Evolutionary conservation across 108 stramenopile species (phyloP).

Genomic region (Fragilaria radians): DNA sequence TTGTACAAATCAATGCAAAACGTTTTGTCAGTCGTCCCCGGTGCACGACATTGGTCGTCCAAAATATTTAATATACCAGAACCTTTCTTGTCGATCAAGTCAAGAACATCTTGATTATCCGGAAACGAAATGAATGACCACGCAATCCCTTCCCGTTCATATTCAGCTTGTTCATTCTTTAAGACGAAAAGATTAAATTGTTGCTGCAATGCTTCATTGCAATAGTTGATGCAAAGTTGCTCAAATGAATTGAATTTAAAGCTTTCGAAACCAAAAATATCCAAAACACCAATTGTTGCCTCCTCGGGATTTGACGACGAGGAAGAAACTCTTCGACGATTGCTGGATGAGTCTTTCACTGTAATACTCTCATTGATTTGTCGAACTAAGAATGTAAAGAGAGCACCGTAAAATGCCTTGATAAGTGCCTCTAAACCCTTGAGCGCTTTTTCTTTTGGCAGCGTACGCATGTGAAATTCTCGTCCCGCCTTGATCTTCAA

Average conservation of each 20-base stretch:
- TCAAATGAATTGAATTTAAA: conserved; percentile 81
- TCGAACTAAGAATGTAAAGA: conserved; percentile 57
- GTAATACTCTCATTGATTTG: conserved; percentile 54
- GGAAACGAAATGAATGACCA: conserved; percentile 65
- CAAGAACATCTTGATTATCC: conserved; percentile 79
- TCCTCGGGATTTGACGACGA: not conserved
- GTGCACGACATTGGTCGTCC: conserved; percentile 52
- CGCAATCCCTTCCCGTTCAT: conserved; percentile 44
- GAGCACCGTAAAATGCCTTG: conserved; percentile 64
- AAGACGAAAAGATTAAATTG: conserved; percentile 60
- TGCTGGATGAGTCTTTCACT: conserved; percentile 16
- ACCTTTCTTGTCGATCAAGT: conserved; percentile 74
- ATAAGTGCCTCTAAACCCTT: conserved; percentile 69
- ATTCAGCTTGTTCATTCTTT: conserved; percentile 53
- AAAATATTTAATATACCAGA: conserved; percentile 47
- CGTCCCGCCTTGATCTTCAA: conserved; percentile 33
- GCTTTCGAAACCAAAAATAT: conserved; percentile 92
- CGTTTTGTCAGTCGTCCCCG: conserved; percentile 51
- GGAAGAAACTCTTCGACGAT: conserved; percentile 3
- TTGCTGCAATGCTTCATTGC: conserved; percentile 89
- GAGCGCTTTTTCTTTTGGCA: conserved; percentile 42
- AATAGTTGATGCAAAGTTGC: conserved; percentile 96
- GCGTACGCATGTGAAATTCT: conserved; percentile 25
- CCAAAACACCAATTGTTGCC: conserved; percentile 66
- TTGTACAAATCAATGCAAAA: conserved; percentile 40